Percentiles rank a stretch among this genome's conserved stretches.
Conservation (phyloP, 2,329 filamentous ascomycete genomes). For the Capronia americana region DNA sequence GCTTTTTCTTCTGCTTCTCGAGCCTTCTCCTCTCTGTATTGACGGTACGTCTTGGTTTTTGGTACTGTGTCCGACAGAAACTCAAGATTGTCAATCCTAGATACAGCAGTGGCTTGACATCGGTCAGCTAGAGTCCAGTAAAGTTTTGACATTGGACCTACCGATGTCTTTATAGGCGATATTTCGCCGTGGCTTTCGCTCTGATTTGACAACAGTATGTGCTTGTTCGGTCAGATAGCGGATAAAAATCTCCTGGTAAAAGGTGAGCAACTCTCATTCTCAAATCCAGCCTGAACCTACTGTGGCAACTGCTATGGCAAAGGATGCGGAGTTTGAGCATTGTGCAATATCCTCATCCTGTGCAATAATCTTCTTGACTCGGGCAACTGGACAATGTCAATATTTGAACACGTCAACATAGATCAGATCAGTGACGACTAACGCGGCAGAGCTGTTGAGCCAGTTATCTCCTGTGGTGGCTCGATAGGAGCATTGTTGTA, state of each 20-base stretch:
- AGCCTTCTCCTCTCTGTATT: conserved; percentile 71
- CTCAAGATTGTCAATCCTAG: conserved; percentile 89
- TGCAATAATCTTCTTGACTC: conserved; percentile 94
- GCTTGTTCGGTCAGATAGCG: conserved; percentile 86
- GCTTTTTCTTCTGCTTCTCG: conserved; percentile 47
- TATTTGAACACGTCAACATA: not conserved
- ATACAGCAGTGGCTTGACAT: conserved; percentile 75
- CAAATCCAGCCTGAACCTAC: conserved; percentile 54
- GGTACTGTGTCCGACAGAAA: conserved; percentile 92
- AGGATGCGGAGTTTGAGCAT: conserved; percentile 92
- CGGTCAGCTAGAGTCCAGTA: not conserved
- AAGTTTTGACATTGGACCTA: conserved; percentile 49
- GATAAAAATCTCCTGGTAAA: conserved; percentile 85
- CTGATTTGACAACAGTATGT: conserved; percentile 85
- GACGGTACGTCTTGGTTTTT: conserved; percentile 79
- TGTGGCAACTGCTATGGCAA: conserved; percentile 89
- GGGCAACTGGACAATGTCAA: conserved; percentile 69
- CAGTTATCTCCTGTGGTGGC: conserved; percentile 80
- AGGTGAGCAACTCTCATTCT: not conserved
- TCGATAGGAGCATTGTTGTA: conserved; percentile 87
- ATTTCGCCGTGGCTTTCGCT: conserved; percentile 89
- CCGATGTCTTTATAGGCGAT: conserved; percentile 95
- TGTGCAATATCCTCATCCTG: conserved; percentile 83
- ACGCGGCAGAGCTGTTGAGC: conserved; percentile 85
- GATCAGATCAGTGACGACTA: conserved; percentile 49